Evolutionary conservation across 192 early-diverging fungal genomes (phyloP).

Genomic region (Backusella macrospora): DNA sequence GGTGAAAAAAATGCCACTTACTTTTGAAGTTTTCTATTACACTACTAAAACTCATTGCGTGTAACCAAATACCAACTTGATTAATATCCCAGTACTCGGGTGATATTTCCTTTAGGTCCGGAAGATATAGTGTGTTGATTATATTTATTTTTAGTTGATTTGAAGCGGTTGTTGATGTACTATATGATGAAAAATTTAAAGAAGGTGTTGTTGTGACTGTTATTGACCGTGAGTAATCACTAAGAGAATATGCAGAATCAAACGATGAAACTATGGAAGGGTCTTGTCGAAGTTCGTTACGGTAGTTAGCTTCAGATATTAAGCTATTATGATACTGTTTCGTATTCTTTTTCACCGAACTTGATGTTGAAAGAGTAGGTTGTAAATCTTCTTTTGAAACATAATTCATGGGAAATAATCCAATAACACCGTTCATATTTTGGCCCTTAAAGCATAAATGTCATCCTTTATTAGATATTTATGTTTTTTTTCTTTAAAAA

Average conservation of each 20-base stretch:
- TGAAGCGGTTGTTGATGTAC: neutral
- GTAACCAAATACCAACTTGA: conserved; percentile 31
- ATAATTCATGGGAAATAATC: conserved; percentile 76
- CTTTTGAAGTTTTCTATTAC: conserved; percentile 24
- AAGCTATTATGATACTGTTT: neutral
- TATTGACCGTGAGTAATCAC: neutral
- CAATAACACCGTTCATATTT: conserved; percentile 61
- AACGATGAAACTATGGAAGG: neutral
- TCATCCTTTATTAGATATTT: neutral
- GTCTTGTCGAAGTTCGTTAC: neutral
- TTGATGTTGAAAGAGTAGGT: conserved; percentile 10
- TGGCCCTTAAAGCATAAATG: conserved; percentile 50
- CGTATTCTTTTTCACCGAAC: neutral
- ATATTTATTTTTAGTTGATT: neutral
- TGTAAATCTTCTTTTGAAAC: conserved; percentile 42
- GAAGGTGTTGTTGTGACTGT: neutral
- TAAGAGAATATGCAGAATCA: conserved; percentile 5
- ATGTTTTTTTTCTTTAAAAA: neutral
- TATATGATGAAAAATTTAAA: neutral
- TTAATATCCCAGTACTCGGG: conserved; percentile 34
- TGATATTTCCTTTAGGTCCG: neutral
- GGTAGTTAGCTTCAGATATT: neutral
- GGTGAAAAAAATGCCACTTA: neutral
- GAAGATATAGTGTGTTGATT: neutral
- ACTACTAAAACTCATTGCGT: conserved; percentile 29